Evolutionary conservation across 176 grass and related monocot species (phyloP), one percentile per base, ranked within the genome.

Genomic region (Luzula sylvatica): DNA sequence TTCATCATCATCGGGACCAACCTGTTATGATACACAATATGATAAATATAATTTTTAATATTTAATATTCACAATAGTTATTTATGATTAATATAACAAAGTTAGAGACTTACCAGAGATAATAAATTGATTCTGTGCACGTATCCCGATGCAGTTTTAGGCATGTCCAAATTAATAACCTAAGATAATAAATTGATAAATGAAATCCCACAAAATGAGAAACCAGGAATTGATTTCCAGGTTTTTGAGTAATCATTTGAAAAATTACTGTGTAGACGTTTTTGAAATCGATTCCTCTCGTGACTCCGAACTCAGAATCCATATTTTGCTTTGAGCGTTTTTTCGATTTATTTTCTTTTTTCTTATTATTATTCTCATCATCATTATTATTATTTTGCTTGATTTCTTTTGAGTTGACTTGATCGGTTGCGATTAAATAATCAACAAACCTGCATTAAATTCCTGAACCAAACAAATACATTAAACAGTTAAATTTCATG

Each of bases 121-220:
- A 42, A 50, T 67, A n/a, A 19, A 11, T 72, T 23, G 76, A 96
- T 49, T 80, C 90, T 79, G 55, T 96, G 90, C 56, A 96, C 72
- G 70, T 89, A 96, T 39, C 90, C 90, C 78, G 81, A 70, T 67
- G 74, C 38, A 55, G 50, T 54, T 51, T 59, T 62, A 29, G 84
- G 90, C 90, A 89, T 89, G 60, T 96, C 84, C 78, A 82, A 89
- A 79, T 96, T 96, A 61, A 96, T 64, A 29, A 96, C 90, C 90
- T 96, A 58, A 39, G 46, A n/a, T n/a, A n/a, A n/a, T n/a, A 70
- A 50, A 67, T 50, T 64, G 3, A 63, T 11, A 55, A 66, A 27
- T 57, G 48, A 25, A 55, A 66, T 35, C 23, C 8, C 6, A 52
- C 6, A 87, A 54, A 27, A 26, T 25, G n/a, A 2, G 55, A 68